Conservation (phyloP, 345 rosid genomes). For the Orychophragmus violaceus region DNA sequence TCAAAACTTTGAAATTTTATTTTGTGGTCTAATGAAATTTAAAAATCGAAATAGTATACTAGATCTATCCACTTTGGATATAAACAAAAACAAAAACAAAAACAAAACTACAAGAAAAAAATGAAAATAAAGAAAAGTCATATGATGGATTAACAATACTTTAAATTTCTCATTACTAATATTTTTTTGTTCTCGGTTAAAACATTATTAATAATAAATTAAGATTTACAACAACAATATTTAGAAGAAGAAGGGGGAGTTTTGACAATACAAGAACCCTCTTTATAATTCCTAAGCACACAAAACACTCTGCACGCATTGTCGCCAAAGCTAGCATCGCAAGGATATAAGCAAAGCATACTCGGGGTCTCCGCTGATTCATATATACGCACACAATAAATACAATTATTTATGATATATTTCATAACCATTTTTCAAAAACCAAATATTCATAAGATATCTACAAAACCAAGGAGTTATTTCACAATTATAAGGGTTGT, state of each 20-base stretch:
- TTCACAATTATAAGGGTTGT: not conserved
- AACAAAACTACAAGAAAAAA: no score
- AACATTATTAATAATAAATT: not conserved
- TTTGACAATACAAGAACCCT: slow-evolving; percentile 15
- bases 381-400: no score
- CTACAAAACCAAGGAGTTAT: not conserved
- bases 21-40: no score
- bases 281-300: slow-evolving; percentile 9
- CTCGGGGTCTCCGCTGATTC: not conserved
- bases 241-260: not conserved
- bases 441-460: not conserved
- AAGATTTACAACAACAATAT: slow-evolving; percentile 21
- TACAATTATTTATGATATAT: not conserved
- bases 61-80: no score
- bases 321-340: not conserved
- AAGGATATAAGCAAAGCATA: not conserved
- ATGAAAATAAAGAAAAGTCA: no score
- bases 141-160: no score
- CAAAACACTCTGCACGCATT: slow-evolving; percentile 9
- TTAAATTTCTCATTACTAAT: no score
- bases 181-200: no score
- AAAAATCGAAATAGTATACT: no score
- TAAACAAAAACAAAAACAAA: no score
- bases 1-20: no score
- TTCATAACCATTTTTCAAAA: not conserved